phyloP scores from a whole-genome alignment of 495 filamentous ascomycete species.

The Geopyxis carbonaria region DNA sequence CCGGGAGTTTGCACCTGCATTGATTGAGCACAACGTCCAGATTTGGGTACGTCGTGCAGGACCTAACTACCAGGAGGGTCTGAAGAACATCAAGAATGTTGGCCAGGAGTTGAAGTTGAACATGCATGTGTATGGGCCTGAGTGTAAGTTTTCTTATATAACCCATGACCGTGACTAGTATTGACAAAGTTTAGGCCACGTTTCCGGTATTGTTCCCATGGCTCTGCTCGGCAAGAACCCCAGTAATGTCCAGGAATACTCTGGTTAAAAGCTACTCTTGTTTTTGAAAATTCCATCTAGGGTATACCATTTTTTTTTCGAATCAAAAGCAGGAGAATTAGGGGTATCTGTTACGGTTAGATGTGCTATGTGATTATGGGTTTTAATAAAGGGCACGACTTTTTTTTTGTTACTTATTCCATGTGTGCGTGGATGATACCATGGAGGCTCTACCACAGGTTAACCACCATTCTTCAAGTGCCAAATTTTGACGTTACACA shows the following conservation, averaged over 20 bases:
- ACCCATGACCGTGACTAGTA: not conserved
- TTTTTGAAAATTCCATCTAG: not conserved
- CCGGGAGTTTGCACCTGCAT: slow-evolving; percentile 66
- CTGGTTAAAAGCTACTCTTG: slow-evolving; percentile 8
- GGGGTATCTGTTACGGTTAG: not conserved
- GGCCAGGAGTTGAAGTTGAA: slow-evolving; percentile 80
- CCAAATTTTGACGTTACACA: too few relatives aligned
- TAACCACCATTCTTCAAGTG: too few relatives aligned
- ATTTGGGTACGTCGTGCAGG: slow-evolving; percentile 99
- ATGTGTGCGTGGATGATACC: too few relatives aligned
- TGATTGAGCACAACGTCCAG: slow-evolving; percentile 93
- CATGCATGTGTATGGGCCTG: slow-evolving; percentile 94
- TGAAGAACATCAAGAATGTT: slow-evolving; percentile 98
- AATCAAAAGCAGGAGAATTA: slow-evolving; percentile 1
- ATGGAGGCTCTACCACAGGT: too few relatives aligned
- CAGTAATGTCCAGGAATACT: slow-evolving; percentile 22
- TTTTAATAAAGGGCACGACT: slow-evolving; percentile 8
- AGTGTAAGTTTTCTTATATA: slow-evolving; percentile 54
- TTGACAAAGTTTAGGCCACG: slow-evolving; percentile 27
- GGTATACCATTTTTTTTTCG: not conserved
- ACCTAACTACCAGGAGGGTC: slow-evolving; percentile 98
- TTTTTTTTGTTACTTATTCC: slow-evolving; percentile 6
- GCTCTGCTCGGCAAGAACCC: slow-evolving; percentile 34
- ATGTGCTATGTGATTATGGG: slow-evolving; percentile 6
- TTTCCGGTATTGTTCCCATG: slow-evolving; percentile 47